Evolutionary conservation across 164 flowering plant genomes (phyloP).

Genomic region (Annona squamosa): DNA sequence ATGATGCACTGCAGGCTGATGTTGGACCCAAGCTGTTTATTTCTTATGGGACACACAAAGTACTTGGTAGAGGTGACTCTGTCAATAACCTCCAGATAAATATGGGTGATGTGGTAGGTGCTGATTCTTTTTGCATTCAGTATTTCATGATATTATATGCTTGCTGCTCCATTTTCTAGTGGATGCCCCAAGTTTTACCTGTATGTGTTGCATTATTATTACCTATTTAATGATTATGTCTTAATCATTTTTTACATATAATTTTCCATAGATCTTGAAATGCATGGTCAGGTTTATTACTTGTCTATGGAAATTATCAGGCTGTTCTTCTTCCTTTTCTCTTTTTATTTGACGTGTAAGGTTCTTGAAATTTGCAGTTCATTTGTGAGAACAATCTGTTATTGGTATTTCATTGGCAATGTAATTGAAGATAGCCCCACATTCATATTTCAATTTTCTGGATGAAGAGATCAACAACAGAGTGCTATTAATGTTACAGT

Average conservation of each 20-base stretch:
- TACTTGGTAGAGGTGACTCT: slow-evolving; percentile 68
- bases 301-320: not conserved
- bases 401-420: not conserved
- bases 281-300: no score
- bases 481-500: no score
- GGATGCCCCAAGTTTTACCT: not conserved
- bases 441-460: no score
- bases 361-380: not conserved
- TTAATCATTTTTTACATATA: no score
- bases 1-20: slow-evolving; percentile 78
- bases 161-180: not conserved
- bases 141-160: not conserved
- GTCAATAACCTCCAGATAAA: slow-evolving; percentile 64
- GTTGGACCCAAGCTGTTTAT: slow-evolving; percentile 75
- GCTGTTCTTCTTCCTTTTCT: not conserved
- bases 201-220: no score
- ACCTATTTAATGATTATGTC: no score
- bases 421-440: not conserved
- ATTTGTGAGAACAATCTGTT: not conserved
- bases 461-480: no score
- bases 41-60: slow-evolving; percentile 67
- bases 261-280: no score
- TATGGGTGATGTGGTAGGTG: slow-evolving; percentile 82
- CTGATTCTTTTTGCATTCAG: slow-evolving; percentile 3
- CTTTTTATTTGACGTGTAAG: not conserved